These are phyloP conservation scores for Wallacemonas rigidus DNA, from an alignment of 208 protist species.

Conservation along the genomic window DNA sequence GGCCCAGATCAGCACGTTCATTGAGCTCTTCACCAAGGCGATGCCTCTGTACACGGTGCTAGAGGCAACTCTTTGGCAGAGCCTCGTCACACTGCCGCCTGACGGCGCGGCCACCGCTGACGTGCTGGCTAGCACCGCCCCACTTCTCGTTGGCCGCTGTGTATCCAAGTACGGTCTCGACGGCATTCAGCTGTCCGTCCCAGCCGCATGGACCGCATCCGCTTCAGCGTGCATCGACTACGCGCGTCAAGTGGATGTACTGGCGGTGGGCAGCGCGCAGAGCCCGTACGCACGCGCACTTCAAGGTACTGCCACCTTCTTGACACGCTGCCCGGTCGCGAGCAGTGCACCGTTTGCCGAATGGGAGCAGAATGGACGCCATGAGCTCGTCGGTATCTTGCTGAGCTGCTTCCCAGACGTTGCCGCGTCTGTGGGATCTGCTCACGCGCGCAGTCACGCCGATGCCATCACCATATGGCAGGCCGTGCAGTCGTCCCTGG, in stretches of 20 bases:
- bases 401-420: constrained; percentile 44
- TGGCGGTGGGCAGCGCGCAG: constrained; percentile 47
- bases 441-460: background rate
- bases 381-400: constrained; percentile 60
- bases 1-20: constrained; percentile 39
- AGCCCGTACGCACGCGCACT: constrained; percentile 41
- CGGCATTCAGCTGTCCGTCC: constrained; percentile 42
- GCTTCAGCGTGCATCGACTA: constrained; percentile 59
- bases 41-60: constrained; percentile 58
- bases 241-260: constrained; percentile 48
- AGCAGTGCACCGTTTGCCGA: constrained; percentile 45
- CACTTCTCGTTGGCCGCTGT: constrained; percentile 67
- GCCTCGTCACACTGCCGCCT: constrained; percentile 35
- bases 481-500: constrained; percentile 1
- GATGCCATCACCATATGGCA: background rate
- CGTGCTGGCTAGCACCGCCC: constrained; percentile 42
- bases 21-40: constrained; percentile 54
- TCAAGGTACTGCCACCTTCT: constrained; percentile 48
- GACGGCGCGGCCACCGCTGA: constrained; percentile 12
- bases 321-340: constrained; percentile 50
- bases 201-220: constrained; percentile 56
- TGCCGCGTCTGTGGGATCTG: constrained; percentile 15
- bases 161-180: constrained; percentile 57
- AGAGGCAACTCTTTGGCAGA: constrained; percentile 65
- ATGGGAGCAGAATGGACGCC: constrained; percentile 57